A percentile compares a stretch with the other conserved stretches of the same genome.
phyloP scores from a whole-genome alignment of 371 early-diverging fungal genomes.

The Lichtheimia ramosa region DNA sequence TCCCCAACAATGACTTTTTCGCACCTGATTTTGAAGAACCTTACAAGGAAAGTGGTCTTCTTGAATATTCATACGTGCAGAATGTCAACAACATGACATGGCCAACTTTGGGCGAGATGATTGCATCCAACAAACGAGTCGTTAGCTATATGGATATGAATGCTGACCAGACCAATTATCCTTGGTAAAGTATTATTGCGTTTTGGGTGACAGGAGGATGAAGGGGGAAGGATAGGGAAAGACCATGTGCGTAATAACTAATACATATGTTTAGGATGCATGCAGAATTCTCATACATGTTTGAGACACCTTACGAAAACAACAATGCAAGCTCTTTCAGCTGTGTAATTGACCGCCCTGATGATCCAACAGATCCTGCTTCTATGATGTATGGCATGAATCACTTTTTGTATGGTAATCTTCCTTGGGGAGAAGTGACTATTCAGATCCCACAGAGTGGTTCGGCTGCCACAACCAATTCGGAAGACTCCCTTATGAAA shows the following conservation, averaged over 20 bases:
- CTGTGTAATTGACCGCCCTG: constrained; percentile 58
- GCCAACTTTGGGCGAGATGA: constrained; percentile 74
- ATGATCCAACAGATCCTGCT: constrained; percentile 21
- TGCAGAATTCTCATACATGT: constrained; percentile 53
- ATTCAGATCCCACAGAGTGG: constrained; percentile 55
- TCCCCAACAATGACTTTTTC: constrained; percentile 45
- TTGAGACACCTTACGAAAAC: constrained; percentile 62
- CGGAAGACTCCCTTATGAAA: constrained; percentile 31
- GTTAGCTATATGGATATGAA: constrained; percentile 66
- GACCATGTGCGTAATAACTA: not conserved
- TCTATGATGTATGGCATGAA: constrained; percentile 61
- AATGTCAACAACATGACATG: constrained; percentile 41
- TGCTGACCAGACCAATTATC: constrained; percentile 49
- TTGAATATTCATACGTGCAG: constrained; percentile 53
- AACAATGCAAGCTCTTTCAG: constrained; percentile 36
- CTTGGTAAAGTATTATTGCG: constrained; percentile 50
- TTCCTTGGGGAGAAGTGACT: constrained; percentile 27
- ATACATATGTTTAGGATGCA: constrained; percentile 41
- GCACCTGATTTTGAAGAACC: constrained; percentile 49
- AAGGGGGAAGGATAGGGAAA: not conserved
- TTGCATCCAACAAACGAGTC: constrained; percentile 62
- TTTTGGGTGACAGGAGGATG: not conserved
- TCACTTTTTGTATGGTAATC: constrained; percentile 54
- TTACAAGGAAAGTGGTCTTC: constrained; percentile 63
- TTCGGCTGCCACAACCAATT: constrained; percentile 48